phyloP scores from a whole-genome alignment of 2,329 filamentous ascomycete species.

The Colletotrichum paranaense region DNA sequence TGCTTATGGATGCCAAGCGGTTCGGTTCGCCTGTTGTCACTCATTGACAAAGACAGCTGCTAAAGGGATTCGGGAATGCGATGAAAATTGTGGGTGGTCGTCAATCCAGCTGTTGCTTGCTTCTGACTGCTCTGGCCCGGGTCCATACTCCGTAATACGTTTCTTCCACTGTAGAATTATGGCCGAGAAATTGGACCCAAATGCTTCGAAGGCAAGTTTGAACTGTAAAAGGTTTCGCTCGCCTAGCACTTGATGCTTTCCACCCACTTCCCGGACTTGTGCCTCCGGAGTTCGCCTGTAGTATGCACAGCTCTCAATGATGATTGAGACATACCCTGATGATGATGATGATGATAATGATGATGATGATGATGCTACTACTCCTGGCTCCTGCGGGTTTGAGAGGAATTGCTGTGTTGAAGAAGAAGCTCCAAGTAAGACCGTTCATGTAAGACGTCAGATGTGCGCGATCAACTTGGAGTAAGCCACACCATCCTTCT shows the following conservation, averaged over 20 bases:
- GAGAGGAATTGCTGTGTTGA: neutral
- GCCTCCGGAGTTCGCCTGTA: neutral
- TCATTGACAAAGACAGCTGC: neutral
- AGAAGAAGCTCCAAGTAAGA: neutral
- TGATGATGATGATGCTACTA: neutral
- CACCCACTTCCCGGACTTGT: constrained; percentile 1
- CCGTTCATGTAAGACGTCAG: neutral
- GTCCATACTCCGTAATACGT: neutral
- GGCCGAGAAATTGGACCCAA: neutral
- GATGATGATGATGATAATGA: too few species aligned
- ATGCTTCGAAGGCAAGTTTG: neutral
- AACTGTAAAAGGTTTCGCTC: neutral
- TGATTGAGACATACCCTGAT: neutral
- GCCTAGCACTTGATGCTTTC: neutral
- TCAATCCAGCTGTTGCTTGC: neutral
- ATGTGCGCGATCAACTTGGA: neutral
- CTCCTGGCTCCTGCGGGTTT: too few species aligned
- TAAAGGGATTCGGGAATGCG: neutral
- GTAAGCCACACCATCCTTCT: neutral
- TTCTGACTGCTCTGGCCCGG: neutral
- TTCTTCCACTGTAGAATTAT: neutral
- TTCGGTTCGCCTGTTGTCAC: constrained; percentile 14
- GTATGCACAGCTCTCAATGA: neutral
- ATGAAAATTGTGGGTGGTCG: neutral
- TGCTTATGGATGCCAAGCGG: constrained; percentile 7